Evolutionary conservation across 345 rosid genomes (phyloP).

Genomic region (Salix arbutifolia): DNA sequence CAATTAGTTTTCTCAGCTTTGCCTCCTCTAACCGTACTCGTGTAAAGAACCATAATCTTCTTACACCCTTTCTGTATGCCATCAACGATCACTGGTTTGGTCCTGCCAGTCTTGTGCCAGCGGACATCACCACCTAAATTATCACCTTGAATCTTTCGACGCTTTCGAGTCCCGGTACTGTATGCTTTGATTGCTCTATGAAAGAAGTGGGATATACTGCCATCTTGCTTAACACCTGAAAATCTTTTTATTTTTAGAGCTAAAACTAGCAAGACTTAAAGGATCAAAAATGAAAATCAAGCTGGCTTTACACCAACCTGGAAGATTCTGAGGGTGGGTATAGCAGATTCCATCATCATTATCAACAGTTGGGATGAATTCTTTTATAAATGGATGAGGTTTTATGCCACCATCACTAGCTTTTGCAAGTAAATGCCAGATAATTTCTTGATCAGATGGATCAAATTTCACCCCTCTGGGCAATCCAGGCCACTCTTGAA

Average conservation of each 20-base stretch:
- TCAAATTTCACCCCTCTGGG: constrained; percentile 93
- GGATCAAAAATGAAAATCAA: not conserved
- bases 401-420: constrained; percentile 38
- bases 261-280: constrained; percentile 1
- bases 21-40: constrained; percentile 47
- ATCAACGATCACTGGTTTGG: constrained; percentile 71
- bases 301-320: constrained; percentile 45
- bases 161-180: constrained; percentile 85
- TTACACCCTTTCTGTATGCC: constrained; percentile 83
- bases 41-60: constrained; percentile 90
- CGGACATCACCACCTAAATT: constrained; percentile 70
- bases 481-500: constrained; percentile 84
- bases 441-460: constrained; percentile 89
- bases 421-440: constrained; percentile 84
- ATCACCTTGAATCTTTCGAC: constrained; percentile 80
- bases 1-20: constrained; percentile 83
- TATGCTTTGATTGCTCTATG: constrained; percentile 87
- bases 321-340: constrained; percentile 89
- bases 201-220: constrained; percentile 74
- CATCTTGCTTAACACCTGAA: constrained; percentile 78
- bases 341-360: constrained; percentile 94
- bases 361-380: constrained; percentile 73
- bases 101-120: constrained; percentile 96
- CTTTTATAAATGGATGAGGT: constrained; percentile 73
- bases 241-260: not conserved